Base-by-base conservation (phyloP, 2,329 filamentous ascomycete genomes). In the Xylaria sp. region DNA sequence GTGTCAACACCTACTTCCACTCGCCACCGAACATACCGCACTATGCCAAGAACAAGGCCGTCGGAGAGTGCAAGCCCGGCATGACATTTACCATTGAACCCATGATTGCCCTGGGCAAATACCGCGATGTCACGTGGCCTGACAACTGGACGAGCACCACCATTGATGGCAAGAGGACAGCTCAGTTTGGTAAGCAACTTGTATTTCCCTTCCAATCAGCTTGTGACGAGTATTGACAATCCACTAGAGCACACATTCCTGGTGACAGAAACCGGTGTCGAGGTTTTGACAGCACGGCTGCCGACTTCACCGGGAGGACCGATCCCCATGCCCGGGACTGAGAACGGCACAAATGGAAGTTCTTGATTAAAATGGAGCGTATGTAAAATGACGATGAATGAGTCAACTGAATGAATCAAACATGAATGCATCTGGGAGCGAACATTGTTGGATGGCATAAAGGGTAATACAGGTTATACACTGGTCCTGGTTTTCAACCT, bases 41-140 rank as follows among this genome's bases (percentile, higher is more conserved):
- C 78, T 99, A 99, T 74, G 94, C 90, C 61, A 98, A 97, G 84
- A 99, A 98, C 80, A 99, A 98, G 86, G 92, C 94, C 0, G 91
- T 97, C 1, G 95, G 95, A 51, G 88, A 91, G 71, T 95, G 94
- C 63, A 97, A 97, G 81, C 89, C 92, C 0, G 95, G 95, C 57
- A 97, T 98, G 93, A 97, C 93, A 67, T 99, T 99, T 73, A 99
- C 95, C 0, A 99, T 99, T 65, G 95, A 99, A 80, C 95, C 95
- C 15, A 99, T 99, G 95, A 94, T 99, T 75, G 93, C 92, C 42
- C 78, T 97, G 58, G 95, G 95, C 61, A 94, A 92, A 64, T 92
- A 97, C 78, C 88, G 88, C 66, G 95, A 99, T 74, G 90, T 95
- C 76, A 98, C 93, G 0, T 99, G 95, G 95, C 95, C 95, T 0